Evolutionary conservation across 2,329 filamentous ascomycete species (phyloP), one percentile per base, ranked within the genome.

Genomic region (Colletotrichum echinochloae): DNA sequence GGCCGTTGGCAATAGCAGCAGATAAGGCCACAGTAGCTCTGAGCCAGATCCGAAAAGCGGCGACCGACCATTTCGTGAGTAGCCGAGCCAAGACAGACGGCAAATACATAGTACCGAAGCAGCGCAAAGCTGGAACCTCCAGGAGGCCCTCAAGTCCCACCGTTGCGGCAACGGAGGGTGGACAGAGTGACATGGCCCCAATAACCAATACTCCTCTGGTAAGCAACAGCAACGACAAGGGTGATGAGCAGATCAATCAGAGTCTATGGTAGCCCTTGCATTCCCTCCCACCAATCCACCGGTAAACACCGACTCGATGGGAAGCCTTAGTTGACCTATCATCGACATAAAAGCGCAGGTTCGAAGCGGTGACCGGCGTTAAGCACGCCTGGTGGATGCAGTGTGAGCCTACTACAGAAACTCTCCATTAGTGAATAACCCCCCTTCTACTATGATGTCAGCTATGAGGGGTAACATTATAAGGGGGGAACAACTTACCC

Each of bases 331-430:
- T 35, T 59, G 62, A 68, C 61, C 46, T 59, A 54, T 59, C 39
- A 33, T 55, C 30, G 54, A 69, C 66, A 60, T 49, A n/a, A 66
- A 37, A 69, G n/a, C 35, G 55, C n/a, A 51, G 12, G 62, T 46
- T 20, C 60, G 66, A 52, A 68, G 65, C 65, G 65, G 68, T 71
- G 68, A 64, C 68, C 46, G 57, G 44, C 56, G 61, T 61, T 51
- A 44, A 55, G 56, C 46, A 62, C 16, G 52, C 16, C 56, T 44
- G n/a, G 54, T 41, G 51, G 65, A 39, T 55, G 60, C 41, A 37
- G n/a, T n/a, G n/a, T n/a, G n/a, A n/a, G n/a, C n/a, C n/a, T n/a
- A n/a, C n/a, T n/a, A n/a, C n/a, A n/a, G n/a, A n/a, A n/a, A n/a
- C n/a, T n/a, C n/a, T n/a, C n/a, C n/a, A n/a, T n/a, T n/a, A n/a